Evolutionary conservation across 306 rosid genomes (phyloP).

Genomic region (Citrullus colocynthis): DNA sequence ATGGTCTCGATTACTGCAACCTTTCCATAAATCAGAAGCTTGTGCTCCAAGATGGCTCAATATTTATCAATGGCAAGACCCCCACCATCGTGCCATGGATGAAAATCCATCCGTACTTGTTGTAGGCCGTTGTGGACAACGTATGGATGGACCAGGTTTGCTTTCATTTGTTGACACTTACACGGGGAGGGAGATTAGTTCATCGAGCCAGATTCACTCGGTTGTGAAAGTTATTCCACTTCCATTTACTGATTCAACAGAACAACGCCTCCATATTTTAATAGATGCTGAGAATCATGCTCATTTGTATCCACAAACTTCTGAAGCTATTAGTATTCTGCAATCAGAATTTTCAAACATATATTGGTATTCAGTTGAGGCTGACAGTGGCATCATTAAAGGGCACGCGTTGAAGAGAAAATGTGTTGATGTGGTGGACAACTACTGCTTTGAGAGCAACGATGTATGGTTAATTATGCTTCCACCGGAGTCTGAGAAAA

Average conservation of each 20-base stretch:
- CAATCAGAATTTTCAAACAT: constrained; percentile 63
- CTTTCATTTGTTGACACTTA: constrained; percentile 81
- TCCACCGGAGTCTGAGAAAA: constrained; percentile 88
- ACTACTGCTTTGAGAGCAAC: constrained; percentile 66
- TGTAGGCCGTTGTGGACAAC: constrained; percentile 66
- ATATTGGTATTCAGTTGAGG: constrained; percentile 86
- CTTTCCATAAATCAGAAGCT: constrained; percentile 50
- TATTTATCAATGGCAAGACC: constrained; percentile 95
- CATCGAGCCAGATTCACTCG: constrained; percentile 40
- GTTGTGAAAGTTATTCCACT: constrained; percentile 70
- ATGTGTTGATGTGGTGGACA: constrained; percentile 42
- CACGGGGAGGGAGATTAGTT: constrained; percentile 57
- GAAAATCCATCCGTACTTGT: constrained; percentile 81
- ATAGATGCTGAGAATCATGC: constrained; percentile 47
- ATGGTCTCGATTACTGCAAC: constrained; percentile 64
- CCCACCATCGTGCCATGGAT: constrained; percentile 92
- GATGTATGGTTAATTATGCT: constrained; percentile 79
- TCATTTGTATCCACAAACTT: constrained; percentile 73
- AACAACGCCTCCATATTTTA: constrained; percentile 77
- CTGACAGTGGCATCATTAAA: constrained; percentile 60
- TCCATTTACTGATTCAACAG: constrained; percentile 76
- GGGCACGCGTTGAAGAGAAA: constrained; percentile 73
- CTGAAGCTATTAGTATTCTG: constrained; percentile 61
- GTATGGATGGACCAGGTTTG: constrained; percentile 43
- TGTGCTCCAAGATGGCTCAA: constrained; percentile 67